phyloP scores from a whole-genome alignment of 2,329 filamentous ascomycete species.

The Penicillium sp. region DNA sequence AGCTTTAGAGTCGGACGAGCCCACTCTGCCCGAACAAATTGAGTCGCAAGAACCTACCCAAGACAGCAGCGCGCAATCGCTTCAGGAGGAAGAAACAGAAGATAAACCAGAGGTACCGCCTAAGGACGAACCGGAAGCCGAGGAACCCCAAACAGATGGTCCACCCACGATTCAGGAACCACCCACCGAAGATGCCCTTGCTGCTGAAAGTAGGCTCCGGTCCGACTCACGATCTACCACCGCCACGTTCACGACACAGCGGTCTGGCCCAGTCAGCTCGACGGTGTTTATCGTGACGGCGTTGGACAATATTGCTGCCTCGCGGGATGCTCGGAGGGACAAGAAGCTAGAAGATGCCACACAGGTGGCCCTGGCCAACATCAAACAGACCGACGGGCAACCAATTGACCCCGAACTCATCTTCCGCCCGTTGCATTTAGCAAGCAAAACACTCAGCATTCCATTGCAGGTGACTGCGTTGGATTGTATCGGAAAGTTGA shows the following conservation, averaged over 20 bases:
- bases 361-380: constrained; percentile 77
- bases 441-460: constrained; percentile 82
- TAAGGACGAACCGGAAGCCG: constrained; percentile 25
- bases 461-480: constrained; percentile 85
- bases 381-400: constrained; percentile 79
- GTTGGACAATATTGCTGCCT: constrained; percentile 85
- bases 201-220: constrained; percentile 45
- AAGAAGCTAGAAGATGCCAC: constrained; percentile 81
- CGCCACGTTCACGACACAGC: constrained; percentile 51
- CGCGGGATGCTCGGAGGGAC: constrained; percentile 85
- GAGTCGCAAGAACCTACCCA: constrained; percentile 33
- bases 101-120: constrained; percentile 28
- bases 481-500: constrained; percentile 98
- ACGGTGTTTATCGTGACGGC: constrained; percentile 95
- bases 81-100: constrained; percentile 18
- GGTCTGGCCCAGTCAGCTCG: constrained; percentile 76
- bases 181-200: constrained; percentile 18
- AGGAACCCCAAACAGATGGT: constrained; percentile 18
- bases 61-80: constrained; percentile 16
- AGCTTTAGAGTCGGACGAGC: constrained; percentile 34
- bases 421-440: constrained; percentile 86
- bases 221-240: constrained; percentile 65
- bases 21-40: constrained; percentile 28
- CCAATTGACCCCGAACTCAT: constrained; percentile 88
- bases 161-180: constrained; percentile 26